Evolutionary conservation across 805 yeast genomes (phyloP).

Genomic region (Cyberlindnera mississippiensis): DNA sequence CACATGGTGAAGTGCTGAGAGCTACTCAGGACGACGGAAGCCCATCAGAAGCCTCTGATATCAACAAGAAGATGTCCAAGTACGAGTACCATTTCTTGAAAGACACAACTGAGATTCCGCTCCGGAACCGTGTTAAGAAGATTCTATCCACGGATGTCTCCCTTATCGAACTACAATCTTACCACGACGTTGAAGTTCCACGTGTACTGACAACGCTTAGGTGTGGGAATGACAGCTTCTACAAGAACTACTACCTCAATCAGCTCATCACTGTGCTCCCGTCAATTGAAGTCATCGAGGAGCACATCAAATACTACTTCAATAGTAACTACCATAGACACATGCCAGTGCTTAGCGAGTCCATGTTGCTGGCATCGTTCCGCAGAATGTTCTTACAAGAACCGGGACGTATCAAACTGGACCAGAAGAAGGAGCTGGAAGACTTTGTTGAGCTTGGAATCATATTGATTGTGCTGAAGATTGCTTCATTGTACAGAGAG

Average conservation of each 20-base stretch:
- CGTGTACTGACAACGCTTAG: constrained; percentile 11
- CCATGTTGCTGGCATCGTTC: constrained; percentile 6
- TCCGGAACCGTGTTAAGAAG: constrained; percentile 11
- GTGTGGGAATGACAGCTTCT: constrained; percentile 11
- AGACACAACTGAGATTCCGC: constrained; percentile 18
- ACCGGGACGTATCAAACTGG: constrained; percentile 9
- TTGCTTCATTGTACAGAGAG: constrained; percentile 15
- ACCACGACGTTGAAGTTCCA: constrained; percentile 11
- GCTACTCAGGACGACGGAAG: neutral
- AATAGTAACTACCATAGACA: constrained; percentile 14
- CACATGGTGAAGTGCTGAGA: neutral
- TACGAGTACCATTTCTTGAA: constrained; percentile 19
- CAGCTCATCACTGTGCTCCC: constrained; percentile 12
- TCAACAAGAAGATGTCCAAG: constrained; percentile 3
- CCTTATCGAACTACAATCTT: constrained; percentile 8
- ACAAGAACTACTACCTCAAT: constrained; percentile 11
- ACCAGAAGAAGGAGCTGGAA: constrained; percentile 14
- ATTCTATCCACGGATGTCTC: constrained; percentile 8
- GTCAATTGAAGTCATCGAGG: constrained; percentile 9
- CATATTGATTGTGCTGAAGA: constrained; percentile 16
- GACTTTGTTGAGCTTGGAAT: constrained; percentile 17
- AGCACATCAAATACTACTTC: constrained; percentile 15
- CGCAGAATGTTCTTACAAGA: constrained; percentile 10
- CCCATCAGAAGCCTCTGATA: neutral
- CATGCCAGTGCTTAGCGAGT: constrained; percentile 14